Conservation (phyloP, 2,329 filamentous ascomycete genomes). For the Aspergillus floridensis region DNA sequence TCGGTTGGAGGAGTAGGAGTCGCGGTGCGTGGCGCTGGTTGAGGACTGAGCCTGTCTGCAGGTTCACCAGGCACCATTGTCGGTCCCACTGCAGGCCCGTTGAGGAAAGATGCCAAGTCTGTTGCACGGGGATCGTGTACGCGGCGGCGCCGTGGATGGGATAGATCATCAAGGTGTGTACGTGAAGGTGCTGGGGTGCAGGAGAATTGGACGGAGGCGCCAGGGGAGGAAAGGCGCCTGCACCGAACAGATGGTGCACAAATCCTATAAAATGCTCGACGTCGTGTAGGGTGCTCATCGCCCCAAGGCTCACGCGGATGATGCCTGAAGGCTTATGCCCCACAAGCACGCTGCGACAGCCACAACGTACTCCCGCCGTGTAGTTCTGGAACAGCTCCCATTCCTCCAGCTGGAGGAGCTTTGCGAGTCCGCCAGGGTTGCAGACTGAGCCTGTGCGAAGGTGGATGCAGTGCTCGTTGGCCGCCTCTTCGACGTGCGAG, state of each 20-base stretch:
- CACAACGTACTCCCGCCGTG: constrained; percentile 13
- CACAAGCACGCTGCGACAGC: constrained; percentile 10
- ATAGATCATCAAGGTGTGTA: constrained; percentile 1
- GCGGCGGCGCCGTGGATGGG: constrained; percentile 4
- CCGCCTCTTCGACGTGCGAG: constrained; percentile 10
- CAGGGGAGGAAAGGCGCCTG: background rate
- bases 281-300: constrained; percentile 15
- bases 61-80: constrained; percentile 5
- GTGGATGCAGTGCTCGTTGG: constrained; percentile 13
- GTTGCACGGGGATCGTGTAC: background rate
- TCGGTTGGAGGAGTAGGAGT: constrained; percentile 1
- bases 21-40: background rate
- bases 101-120: background rate
- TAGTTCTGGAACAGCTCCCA: constrained; percentile 13
- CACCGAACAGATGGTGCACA: background rate
- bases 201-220: background rate
- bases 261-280: constrained; percentile 10
- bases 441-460: constrained; percentile 17
- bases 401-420: constrained; percentile 5
- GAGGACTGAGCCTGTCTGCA: background rate
- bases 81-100: constrained; percentile 6
- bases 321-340: constrained; percentile 11
- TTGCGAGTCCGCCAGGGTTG: constrained; percentile 16
- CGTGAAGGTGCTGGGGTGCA: background rate
- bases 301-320: constrained; percentile 14